Evolutionary conservation across 257 asterid genomes (phyloP).

Genomic region (Plantago major): DNA sequence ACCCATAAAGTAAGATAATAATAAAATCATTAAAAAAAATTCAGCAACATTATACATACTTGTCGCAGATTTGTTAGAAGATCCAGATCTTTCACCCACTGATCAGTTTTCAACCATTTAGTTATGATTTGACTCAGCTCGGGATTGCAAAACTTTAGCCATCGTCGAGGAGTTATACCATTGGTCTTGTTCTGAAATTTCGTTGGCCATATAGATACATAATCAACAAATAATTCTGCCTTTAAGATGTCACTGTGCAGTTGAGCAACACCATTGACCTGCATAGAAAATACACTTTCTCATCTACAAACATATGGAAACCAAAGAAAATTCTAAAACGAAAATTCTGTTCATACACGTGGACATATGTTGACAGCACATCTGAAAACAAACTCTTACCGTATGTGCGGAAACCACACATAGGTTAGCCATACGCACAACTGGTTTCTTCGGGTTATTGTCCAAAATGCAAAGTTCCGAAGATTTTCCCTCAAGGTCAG

Average conservation of each 20-base stretch:
- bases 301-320: slow-evolving; percentile 6
- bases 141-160: slow-evolving; percentile 94
- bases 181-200: slow-evolving; percentile 98
- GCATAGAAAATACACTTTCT: slow-evolving; percentile 28
- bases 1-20: slow-evolving; percentile 10
- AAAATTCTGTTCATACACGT: neutral
- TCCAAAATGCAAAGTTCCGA: slow-evolving; percentile 70
- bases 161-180: slow-evolving; percentile 98
- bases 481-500: slow-evolving; percentile 76
- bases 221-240: slow-evolving; percentile 81
- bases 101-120: slow-evolving; percentile 94
- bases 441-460: slow-evolving; percentile 75
- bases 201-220: slow-evolving; percentile 90
- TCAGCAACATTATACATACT: slow-evolving; percentile 41
- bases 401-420: slow-evolving; percentile 94
- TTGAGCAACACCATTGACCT: slow-evolving; percentile 99
- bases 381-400: slow-evolving; percentile 49
- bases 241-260: slow-evolving; percentile 91
- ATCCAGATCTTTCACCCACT: slow-evolving; percentile 91
- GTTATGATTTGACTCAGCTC: slow-evolving; percentile 90
- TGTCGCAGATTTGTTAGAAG: slow-evolving; percentile 72
- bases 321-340: neutral
- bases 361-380: neutral
- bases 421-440: slow-evolving; percentile 98
- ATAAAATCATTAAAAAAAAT: slow-evolving; percentile 14